Evolutionary conservation across 768 basidiomycete species (phyloP).

Genomic region (Phylloporus rhodoxanthus): DNA sequence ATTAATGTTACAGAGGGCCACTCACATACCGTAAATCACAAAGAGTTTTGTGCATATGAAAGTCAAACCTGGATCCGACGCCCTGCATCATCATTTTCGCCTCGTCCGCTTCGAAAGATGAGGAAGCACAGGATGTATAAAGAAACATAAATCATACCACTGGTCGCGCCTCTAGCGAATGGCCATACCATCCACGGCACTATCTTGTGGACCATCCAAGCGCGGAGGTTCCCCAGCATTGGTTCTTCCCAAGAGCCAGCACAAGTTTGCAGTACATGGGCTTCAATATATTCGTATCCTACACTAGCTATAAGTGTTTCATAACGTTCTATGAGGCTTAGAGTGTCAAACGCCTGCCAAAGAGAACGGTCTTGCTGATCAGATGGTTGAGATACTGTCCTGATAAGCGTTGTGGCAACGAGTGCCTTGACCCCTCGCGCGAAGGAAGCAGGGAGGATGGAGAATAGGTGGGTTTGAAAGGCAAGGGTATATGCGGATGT

Average conservation of each 20-base stretch:
- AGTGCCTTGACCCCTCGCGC: constrained; percentile 63
- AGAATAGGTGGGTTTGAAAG: constrained; percentile 73
- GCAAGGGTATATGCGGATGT: constrained; percentile 55
- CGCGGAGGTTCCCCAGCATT: constrained; percentile 53
- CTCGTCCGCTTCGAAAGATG: constrained; percentile 50
- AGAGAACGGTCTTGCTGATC: constrained; percentile 33
- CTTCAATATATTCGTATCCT: constrained; percentile 82
- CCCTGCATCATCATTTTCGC: constrained; percentile 67
- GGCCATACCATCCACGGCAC: constrained; percentile 83
- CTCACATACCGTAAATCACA: constrained; percentile 71
- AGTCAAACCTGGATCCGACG: constrained; percentile 81
- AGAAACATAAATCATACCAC: constrained; percentile 34
- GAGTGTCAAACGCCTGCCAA: constrained; percentile 58
- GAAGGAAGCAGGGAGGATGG: constrained; percentile 63
- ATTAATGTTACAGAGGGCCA: neutral
- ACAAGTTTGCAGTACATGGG: constrained; percentile 60
- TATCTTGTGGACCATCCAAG: constrained; percentile 76
- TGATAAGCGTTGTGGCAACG: constrained; percentile 49
- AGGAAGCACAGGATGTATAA: constrained; percentile 1
- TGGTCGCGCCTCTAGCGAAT: constrained; percentile 63
- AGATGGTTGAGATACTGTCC: constrained; percentile 18
- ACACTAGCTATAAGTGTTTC: constrained; percentile 79
- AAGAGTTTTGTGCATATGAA: constrained; percentile 86
- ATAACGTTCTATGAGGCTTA: constrained; percentile 77
- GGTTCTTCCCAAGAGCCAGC: constrained; percentile 63